Conservation (phyloP, 2,329 filamentous ascomycete species). For the Xylaria sp. region DNA sequence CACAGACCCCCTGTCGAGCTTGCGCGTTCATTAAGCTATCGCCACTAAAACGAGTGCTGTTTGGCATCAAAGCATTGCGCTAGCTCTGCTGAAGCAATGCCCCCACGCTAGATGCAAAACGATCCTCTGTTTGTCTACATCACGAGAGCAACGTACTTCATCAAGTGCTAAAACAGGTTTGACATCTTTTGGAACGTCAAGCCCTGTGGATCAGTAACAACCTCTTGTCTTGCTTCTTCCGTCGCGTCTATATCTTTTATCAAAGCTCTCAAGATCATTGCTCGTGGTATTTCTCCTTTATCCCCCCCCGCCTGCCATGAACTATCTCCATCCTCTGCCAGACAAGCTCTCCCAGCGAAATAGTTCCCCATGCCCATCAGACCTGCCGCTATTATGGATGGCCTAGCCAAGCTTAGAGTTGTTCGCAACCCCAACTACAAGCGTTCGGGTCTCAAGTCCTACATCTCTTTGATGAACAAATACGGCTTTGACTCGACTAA, state of each 20-base stretch:
- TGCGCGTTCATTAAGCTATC: constrained; percentile 27
- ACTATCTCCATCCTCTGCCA: not conserved
- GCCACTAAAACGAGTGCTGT: constrained; percentile 21
- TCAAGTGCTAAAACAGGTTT: constrained; percentile 25
- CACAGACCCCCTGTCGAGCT: constrained; percentile 24
- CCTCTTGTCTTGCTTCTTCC: not conserved
- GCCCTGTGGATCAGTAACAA: not conserved
- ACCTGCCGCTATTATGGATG: constrained; percentile 33
- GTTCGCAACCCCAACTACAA: constrained; percentile 69
- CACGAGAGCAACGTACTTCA: constrained; percentile 9
- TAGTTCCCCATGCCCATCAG: constrained; percentile 23
- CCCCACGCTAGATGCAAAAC: constrained; percentile 20
- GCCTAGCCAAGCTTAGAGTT: constrained; percentile 58
- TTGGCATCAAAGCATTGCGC: constrained; percentile 23
- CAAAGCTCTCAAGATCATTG: not conserved
- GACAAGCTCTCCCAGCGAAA: not conserved
- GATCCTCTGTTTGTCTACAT: constrained; percentile 23
- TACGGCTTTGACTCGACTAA: constrained; percentile 71
- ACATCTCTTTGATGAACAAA: constrained; percentile 68
- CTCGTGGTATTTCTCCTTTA: not conserved
- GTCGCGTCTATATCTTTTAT: not conserved
- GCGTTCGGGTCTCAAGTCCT: constrained; percentile 69
- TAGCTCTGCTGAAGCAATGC: constrained; percentile 25
- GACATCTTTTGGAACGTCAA: constrained; percentile 10
- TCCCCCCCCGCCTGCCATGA: not conserved